phyloP scores from a whole-genome alignment of 805 yeast genomes.

The Henningerozyma blattae region DNA sequence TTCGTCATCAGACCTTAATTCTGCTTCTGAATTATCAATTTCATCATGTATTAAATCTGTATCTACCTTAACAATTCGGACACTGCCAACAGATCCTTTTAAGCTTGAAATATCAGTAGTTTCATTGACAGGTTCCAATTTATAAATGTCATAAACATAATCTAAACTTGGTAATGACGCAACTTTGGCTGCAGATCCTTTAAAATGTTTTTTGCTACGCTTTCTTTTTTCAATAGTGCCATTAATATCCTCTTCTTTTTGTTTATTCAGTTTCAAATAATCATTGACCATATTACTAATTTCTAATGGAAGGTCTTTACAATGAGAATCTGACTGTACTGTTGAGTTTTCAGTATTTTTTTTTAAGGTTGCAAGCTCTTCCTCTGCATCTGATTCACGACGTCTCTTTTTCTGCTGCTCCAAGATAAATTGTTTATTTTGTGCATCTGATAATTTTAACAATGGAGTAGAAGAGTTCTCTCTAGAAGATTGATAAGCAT shows the following conservation, averaged over 20 bases:
- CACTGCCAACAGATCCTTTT: constrained; percentile 25
- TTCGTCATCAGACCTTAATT: constrained; percentile 50
- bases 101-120: constrained; percentile 27
- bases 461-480: constrained; percentile 17
- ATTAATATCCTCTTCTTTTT: constrained; percentile 9
- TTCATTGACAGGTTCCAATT: constrained; percentile 51
- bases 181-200: constrained; percentile 7
- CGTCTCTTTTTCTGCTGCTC: constrained; percentile 20
- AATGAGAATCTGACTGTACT: no score
- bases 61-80: constrained; percentile 31
- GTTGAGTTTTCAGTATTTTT: constrained; percentile 12
- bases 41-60: constrained; percentile 26
- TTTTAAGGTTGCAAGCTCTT: background rate
- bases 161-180: constrained; percentile 33
- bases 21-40: constrained; percentile 30
- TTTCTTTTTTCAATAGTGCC: constrained; percentile 9
- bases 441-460: constrained; percentile 13
- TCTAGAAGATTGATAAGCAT: constrained; percentile 15
- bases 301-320: constrained; percentile 40
- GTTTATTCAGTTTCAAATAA: constrained; percentile 34
- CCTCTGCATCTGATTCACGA: constrained; percentile 11
- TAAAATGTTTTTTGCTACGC: constrained; percentile 14
- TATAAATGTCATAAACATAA: constrained; percentile 86
- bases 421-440: constrained; percentile 18
- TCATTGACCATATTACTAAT: constrained; percentile 65